Evolutionary conservation across 257 asterid species (phyloP).

Genomic region (Nicotiana paniculata): DNA sequence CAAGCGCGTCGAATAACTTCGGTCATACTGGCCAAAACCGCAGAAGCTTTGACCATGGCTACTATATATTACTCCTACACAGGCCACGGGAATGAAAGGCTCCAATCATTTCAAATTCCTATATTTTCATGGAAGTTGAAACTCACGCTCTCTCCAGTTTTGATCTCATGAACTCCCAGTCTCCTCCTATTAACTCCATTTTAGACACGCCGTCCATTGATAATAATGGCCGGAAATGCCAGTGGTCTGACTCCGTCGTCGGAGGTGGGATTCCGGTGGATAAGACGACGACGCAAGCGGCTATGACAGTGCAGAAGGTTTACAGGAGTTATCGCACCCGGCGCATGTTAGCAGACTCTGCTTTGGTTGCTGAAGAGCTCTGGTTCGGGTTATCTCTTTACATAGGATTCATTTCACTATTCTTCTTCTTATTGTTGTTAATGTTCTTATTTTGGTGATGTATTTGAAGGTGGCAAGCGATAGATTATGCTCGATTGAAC

Average conservation of each 20-base stretch:
- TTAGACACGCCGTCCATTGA: not conserved
- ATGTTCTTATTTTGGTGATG: slow-evolving; percentile 5
- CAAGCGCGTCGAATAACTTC: not conserved
- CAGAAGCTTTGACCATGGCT: not conserved
- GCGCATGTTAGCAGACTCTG: slow-evolving; percentile 96
- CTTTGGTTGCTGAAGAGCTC: slow-evolving; percentile 89
- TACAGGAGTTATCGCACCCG: slow-evolving; percentile 87
- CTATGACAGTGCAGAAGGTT: slow-evolving; percentile 80
- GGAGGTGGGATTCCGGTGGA: slow-evolving; percentile 17
- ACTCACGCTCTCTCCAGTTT: slow-evolving; percentile 36
- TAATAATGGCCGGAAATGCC: slow-evolving; percentile 7
- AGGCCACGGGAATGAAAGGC: not conserved
- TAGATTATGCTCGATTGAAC: slow-evolving; percentile 78
- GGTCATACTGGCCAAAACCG: not conserved
- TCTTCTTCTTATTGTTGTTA: not conserved
- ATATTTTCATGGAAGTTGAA: slow-evolving; percentile 43
- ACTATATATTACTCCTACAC: not conserved
- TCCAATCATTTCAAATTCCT: not conserved
- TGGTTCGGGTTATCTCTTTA: slow-evolving; percentile 30
- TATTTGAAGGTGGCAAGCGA: slow-evolving; percentile 71
- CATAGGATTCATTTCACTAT: not conserved
- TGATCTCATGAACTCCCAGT: slow-evolving; percentile 25
- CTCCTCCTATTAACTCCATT: slow-evolving; percentile 16
- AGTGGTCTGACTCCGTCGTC: slow-evolving; percentile 7
- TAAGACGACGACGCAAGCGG: slow-evolving; percentile 36